Percentiles rank a stretch among this genome's conserved stretches.
Evolutionary conservation across 1,139 yeast species (phyloP).

Genomic region (Suhomyces coccinellae): DNA sequence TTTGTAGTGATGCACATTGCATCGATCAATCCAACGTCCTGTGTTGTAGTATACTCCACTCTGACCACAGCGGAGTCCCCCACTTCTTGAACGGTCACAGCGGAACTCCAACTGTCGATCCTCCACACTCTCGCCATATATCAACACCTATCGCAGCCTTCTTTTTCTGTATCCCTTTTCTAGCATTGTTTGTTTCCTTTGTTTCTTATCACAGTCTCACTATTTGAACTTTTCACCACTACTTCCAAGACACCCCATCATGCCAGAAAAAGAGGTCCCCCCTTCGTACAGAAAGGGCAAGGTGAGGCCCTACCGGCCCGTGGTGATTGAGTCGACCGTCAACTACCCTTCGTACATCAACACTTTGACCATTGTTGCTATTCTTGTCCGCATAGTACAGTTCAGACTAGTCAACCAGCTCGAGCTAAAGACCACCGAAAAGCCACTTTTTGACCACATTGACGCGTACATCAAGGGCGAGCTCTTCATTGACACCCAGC

Average conservation of each 20-base stretch:
- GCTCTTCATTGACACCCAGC: constrained; percentile 61
- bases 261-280: background rate
- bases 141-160: too few relatives aligned
- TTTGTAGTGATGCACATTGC: too few relatives aligned
- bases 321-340: background rate
- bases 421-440: background rate
- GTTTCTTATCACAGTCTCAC: too few relatives aligned
- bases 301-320: constrained; percentile 4
- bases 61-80: too few relatives aligned
- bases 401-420: background rate
- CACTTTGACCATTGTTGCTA: background rate
- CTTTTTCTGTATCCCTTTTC: too few relatives aligned
- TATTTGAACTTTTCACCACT: background rate
- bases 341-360: background rate
- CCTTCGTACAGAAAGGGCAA: constrained; percentile 5
- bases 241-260: background rate
- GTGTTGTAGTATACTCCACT: too few relatives aligned
- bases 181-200: too few relatives aligned
- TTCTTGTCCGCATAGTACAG: background rate
- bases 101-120: too few relatives aligned
- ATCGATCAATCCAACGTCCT: too few relatives aligned
- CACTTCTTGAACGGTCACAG: too few relatives aligned
- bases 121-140: too few relatives aligned
- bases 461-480: constrained; percentile 58
- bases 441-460: background rate